phyloP scores from a whole-genome alignment of 75 land plant species.

The Cryptomeria japonica region DNA sequence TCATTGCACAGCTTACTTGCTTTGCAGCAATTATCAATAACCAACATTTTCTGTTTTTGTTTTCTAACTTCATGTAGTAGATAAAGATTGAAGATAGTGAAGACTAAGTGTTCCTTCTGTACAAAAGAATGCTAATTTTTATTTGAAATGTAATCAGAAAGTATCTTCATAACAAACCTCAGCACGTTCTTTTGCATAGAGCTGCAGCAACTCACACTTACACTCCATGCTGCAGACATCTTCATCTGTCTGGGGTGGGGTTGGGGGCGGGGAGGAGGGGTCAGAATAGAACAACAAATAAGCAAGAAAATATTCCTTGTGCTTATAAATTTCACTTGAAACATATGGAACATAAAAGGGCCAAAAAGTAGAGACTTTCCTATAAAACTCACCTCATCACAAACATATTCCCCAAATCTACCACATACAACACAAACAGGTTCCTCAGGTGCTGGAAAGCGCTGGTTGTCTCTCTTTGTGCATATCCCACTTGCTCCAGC shows the following conservation, averaged over 20 bases:
- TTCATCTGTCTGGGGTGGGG: conserved; percentile 76
- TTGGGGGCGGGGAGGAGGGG: conserved; percentile 10
- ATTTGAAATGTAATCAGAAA: background rate
- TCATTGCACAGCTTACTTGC: background rate
- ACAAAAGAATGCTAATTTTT: background rate
- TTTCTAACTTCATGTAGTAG: background rate
- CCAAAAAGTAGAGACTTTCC: background rate
- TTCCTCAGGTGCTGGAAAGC: conserved; percentile 64
- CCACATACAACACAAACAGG: conserved; percentile 71
- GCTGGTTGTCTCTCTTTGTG: conserved; percentile 46
- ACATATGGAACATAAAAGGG: background rate
- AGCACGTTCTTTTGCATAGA: conserved; percentile 12
- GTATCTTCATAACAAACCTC: background rate
- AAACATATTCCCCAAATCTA: conserved; percentile 72
- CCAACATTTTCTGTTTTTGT: background rate
- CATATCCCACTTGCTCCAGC: conserved; percentile 8
- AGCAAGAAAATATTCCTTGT: background rate
- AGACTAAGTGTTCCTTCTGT: background rate
- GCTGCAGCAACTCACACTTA: conserved; percentile 50
- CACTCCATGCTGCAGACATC: conserved; percentile 82
- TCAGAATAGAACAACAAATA: background rate
- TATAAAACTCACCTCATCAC: conserved; percentile 56
- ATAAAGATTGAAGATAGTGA: background rate
- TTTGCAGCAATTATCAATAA: background rate
- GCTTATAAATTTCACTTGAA: background rate